Conservation (phyloP, 495 filamentous ascomycete genomes). For the Gamarada debralockiae region DNA sequence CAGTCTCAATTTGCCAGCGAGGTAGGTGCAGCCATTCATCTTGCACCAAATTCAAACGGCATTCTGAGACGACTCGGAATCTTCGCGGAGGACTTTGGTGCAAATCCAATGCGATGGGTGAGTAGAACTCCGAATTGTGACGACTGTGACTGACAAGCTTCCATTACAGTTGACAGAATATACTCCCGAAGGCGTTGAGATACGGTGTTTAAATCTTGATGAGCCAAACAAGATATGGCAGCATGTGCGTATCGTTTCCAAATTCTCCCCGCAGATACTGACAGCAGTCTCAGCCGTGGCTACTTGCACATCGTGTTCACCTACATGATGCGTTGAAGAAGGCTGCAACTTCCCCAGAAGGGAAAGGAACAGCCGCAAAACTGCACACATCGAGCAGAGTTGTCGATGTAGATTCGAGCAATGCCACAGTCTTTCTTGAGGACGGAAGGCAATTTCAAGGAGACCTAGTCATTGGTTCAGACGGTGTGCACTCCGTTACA, state of each 20-base stretch:
- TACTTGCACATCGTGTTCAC: constrained; percentile 46
- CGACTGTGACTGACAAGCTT: background rate
- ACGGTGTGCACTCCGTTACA: constrained; percentile 31
- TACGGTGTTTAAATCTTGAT: constrained; percentile 27
- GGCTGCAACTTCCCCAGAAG: constrained; percentile 34
- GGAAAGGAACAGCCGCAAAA: constrained; percentile 33
- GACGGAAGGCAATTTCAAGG: constrained; percentile 29
- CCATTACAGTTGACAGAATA: constrained; percentile 11
- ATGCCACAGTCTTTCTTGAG: constrained; percentile 37
- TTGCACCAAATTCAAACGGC: constrained; percentile 51
- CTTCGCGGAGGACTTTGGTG: constrained; percentile 30
- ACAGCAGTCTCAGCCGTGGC: too few species aligned
- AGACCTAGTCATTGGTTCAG: constrained; percentile 39
- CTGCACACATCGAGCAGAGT: constrained; percentile 42
- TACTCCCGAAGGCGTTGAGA: background rate
- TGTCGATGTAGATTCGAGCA: constrained; percentile 37
- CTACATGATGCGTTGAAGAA: constrained; percentile 40
- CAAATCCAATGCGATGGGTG: constrained; percentile 26
- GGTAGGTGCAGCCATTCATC: constrained; percentile 50
- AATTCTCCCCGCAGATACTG: too few species aligned
- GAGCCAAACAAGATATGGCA: constrained; percentile 40
- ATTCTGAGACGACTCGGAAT: constrained; percentile 42
- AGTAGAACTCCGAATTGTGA: too few species aligned
- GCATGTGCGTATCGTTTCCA: too few species aligned
- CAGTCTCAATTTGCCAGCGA: constrained; percentile 49